Base-by-base conservation (phyloP, 2,329 filamentous ascomycete species). In the Verruconis gallopava region DNA sequence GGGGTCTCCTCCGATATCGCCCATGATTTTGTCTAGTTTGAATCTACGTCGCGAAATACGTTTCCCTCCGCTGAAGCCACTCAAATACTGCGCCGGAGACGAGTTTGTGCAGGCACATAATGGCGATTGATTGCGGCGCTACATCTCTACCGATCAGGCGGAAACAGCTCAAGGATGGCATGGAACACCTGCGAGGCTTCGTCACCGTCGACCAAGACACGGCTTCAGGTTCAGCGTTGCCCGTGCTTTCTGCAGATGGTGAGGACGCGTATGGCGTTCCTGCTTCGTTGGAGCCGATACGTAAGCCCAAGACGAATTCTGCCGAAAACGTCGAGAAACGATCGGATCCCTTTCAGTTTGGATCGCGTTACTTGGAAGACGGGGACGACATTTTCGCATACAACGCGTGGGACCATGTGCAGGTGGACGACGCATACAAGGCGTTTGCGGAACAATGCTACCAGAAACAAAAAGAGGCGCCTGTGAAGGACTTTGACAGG, bases 401-500 rank as follows among this genome's bases (percentile, higher is more conserved):
- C 75, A 98, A 98, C 62, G 91, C 91, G 28, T 98, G 91, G 91
- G 91, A 98, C 60, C 89, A 98, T 59, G 91, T 96, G 57, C 81
- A 89, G 63, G 86, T 86, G 58, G 89, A 96, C 65, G 77, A 85
- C 52, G 72, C 79, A 32, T 96, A 94, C 70, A 79, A 81, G 56
- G 76, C 82, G 56, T 94, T 91, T 61, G 80, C 86, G 46, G 77
- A 88, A 62, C 65, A 78, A 55, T 91, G 96, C 65, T 89, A 83
- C 57, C 74, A 75, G 37, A 81, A 81, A 64, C 91, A 98, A 65
- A 79, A 88, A 49, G 75, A 81, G 53, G 73, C 81, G 47, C 89
- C 88, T 44, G 91, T 95, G 38, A 88, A 81, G 34, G 86, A 94
- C 47, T 95, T 93, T 68, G 88, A 98, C 62, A 86, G 86, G 61